These are phyloP conservation scores for Hypoxylon lienhwacheense DNA, from an alignment of 495 filamentous ascomycete genomes.

Conservation along the genomic window DNA sequence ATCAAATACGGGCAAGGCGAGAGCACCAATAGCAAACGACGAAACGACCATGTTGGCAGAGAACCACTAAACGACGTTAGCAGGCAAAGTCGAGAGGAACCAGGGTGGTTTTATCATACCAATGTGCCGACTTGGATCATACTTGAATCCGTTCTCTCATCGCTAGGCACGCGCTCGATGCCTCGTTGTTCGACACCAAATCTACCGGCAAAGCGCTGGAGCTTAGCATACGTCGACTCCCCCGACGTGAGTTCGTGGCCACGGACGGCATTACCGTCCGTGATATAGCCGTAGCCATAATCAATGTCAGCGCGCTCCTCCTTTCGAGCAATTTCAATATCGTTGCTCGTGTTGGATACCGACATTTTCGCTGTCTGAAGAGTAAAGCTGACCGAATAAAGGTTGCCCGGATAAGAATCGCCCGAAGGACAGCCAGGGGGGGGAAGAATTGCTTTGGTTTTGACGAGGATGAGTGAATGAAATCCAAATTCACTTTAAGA, in stretches of 20 bases:
- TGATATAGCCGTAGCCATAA: conserved; percentile 47
- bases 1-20: conserved; percentile 66
- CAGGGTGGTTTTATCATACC: conserved; percentile 52
- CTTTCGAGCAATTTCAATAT: conserved; percentile 27
- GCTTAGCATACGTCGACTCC: conserved; percentile 62
- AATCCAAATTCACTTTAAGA: no score
- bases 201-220: conserved; percentile 69
- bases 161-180: conserved; percentile 76
- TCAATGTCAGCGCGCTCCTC: conserved; percentile 30
- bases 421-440: no score
- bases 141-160: conserved; percentile 69
- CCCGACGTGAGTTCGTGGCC: conserved; percentile 66
- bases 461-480: no score
- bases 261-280: conserved; percentile 60
- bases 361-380: conserved; percentile 12
- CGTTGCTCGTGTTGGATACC: conserved; percentile 24
- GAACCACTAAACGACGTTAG: conserved; percentile 62
- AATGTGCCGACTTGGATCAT: conserved; percentile 72
- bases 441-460: no score
- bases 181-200: conserved; percentile 77
- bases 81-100: neutral
- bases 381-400: no score
- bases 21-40: conserved; percentile 77
- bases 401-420: neutral
- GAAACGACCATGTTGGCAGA: conserved; percentile 83